phyloP scores from a whole-genome alignment of 2,329 filamentous ascomycete species.

The Zalaria obscura region DNA sequence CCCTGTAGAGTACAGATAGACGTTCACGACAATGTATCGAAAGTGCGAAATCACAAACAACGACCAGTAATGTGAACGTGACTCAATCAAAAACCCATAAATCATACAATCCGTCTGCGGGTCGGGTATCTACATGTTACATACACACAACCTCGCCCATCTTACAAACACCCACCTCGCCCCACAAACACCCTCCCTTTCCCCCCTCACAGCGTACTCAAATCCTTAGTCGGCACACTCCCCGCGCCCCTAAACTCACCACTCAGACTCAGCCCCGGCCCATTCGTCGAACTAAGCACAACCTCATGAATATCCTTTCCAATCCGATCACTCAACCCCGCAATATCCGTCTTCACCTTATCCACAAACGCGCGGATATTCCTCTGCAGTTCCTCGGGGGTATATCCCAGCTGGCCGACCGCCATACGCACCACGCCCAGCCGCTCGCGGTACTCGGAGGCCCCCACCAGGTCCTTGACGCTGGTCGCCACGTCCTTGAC shows the following conservation, averaged over 20 bases:
- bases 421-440: conserved; percentile 74
- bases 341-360: conserved; percentile 65
- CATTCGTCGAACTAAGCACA: conserved; percentile 74
- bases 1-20: too few relatives aligned
- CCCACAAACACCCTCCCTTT: background rate
- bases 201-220: conserved; percentile 8
- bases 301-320: conserved; percentile 62
- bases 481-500: conserved; percentile 63
- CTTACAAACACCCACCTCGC: background rate
- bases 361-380: conserved; percentile 71
- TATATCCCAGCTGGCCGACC: conserved; percentile 82
- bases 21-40: too few relatives aligned
- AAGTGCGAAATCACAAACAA: too few relatives aligned
- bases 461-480: conserved; percentile 71
- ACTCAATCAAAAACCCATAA: too few relatives aligned
- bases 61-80: too few relatives aligned
- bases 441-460: conserved; percentile 75
- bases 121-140: too few relatives aligned
- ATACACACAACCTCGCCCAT: background rate
- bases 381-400: conserved; percentile 68
- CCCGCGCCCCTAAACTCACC: conserved; percentile 57
- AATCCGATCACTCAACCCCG: conserved; percentile 46
- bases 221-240: conserved; percentile 30
- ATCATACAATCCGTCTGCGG: too few relatives aligned
- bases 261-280: conserved; percentile 74